phyloP scores from a whole-genome alignment of 257 asterid species.

The Knoxia roxburghii region DNA sequence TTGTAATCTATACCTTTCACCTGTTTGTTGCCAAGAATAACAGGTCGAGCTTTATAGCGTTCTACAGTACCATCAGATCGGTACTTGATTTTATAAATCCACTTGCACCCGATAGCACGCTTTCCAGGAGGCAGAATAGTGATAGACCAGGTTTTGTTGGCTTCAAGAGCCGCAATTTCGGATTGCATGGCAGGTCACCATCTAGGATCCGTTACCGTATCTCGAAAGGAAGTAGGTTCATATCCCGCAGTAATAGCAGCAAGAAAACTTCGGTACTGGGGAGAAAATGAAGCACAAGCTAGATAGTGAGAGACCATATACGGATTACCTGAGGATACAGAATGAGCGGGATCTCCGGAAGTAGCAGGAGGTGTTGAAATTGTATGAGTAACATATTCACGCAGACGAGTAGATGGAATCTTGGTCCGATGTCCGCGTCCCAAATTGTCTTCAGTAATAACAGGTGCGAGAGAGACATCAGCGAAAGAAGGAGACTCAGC shows the following conservation, averaged over 20 bases:
- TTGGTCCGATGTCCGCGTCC: too few species aligned
- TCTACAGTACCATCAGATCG: neutral
- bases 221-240: neutral
- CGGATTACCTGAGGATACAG: too few species aligned
- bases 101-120: neutral
- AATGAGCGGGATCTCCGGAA: too few species aligned
- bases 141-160: neutral
- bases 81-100: neutral
- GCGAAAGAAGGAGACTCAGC: too few species aligned
- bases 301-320: too few species aligned
- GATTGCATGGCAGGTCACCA: neutral
- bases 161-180: neutral
- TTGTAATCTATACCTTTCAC: neutral
- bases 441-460: too few species aligned
- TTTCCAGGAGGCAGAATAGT: too few species aligned
- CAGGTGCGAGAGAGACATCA: too few species aligned
- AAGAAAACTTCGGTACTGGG: neutral
- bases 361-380: too few species aligned
- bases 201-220: neutral
- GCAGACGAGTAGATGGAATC: too few species aligned
- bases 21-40: neutral
- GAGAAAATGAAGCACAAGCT: too few species aligned
- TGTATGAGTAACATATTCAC: too few species aligned
- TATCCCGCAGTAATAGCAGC: neutral
- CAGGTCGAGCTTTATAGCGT: neutral